Percentiles rank a stretch among this genome's conserved stretches.
These are phyloP conservation scores for Lithocarpus polystachyus DNA, from an alignment of 306 rosid genomes.

Conservation along the genomic window DNA sequence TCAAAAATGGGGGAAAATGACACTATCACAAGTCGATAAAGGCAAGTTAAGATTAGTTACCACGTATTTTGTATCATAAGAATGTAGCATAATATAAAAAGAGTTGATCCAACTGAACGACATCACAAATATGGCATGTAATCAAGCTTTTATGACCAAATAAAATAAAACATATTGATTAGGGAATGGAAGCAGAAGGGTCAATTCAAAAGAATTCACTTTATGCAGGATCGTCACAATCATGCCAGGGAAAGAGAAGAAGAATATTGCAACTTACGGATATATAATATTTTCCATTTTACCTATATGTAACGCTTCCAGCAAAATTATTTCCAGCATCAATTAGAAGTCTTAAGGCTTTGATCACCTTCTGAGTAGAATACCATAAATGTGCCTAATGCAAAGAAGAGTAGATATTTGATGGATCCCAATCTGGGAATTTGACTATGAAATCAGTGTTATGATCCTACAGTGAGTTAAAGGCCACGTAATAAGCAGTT, in stretches of 20 bases:
- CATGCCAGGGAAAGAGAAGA: background rate
- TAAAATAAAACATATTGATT: too few relatives aligned
- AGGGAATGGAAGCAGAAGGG: too few relatives aligned
- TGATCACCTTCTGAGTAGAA: slow-evolving; percentile 58
- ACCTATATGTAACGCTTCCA: slow-evolving; percentile 83
- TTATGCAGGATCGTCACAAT: background rate
- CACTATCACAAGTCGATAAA: too few relatives aligned
- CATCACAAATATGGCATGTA: too few relatives aligned
- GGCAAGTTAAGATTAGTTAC: too few relatives aligned
- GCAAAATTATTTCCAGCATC: slow-evolving; percentile 53
- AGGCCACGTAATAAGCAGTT: slow-evolving; percentile 12
- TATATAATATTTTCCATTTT: slow-evolving; percentile 15
- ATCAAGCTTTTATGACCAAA: too few relatives aligned
- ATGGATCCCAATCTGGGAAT: slow-evolving; percentile 93
- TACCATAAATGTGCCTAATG: slow-evolving; percentile 90
- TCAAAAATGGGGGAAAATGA: too few relatives aligned
- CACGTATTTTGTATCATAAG: too few relatives aligned
- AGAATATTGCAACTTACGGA: background rate
- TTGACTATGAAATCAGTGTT: slow-evolving; percentile 74
- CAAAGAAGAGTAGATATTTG: slow-evolving; percentile 28
- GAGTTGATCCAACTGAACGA: too few relatives aligned
- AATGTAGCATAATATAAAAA: too few relatives aligned
- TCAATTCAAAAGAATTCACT: background rate
- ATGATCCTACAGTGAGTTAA: slow-evolving; percentile 63
- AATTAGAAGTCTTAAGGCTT: slow-evolving; percentile 59